Evolutionary conservation across 768 basidiomycete genomes (phyloP).

Genomic region (Cantharellus cinnabarinus): DNA sequence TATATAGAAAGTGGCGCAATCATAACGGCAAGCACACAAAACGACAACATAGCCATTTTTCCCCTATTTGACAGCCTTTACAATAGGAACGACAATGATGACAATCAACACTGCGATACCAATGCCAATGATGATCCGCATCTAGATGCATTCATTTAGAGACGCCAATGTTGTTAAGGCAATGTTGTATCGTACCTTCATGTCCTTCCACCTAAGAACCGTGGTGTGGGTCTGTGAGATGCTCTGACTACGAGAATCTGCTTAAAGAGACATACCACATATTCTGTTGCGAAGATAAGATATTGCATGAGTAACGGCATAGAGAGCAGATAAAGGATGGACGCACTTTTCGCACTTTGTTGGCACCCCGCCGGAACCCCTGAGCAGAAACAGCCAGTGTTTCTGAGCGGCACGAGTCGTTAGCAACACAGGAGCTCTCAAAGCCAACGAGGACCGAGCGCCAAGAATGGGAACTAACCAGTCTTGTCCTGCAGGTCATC

Average conservation of each 20-base stretch:
- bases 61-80: constrained; percentile 51
- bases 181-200: constrained; percentile 41
- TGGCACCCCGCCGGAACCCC: constrained; percentile 92
- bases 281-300: constrained; percentile 30
- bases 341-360: constrained; percentile 87
- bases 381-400: constrained; percentile 97
- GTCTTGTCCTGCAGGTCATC: constrained; percentile 97
- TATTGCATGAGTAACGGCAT: constrained; percentile 4
- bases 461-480: constrained; percentile 31
- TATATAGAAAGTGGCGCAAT: too few species aligned
- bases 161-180: background rate
- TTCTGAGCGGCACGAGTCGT: constrained; percentile 28
- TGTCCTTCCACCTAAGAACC: constrained; percentile 74
- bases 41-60: too few species aligned
- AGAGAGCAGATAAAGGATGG: constrained; percentile 16
- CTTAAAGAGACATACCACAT: constrained; percentile 51
- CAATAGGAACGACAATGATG: constrained; percentile 89
- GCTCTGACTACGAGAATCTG: background rate
- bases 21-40: too few species aligned
- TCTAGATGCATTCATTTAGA: constrained; percentile 26
- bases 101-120: constrained; percentile 79
- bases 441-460: background rate
- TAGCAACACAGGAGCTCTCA: background rate
- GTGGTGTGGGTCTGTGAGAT: background rate
- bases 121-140: constrained; percentile 89